phyloP scores from a whole-genome alignment of 164 flowering plant species.

The Vitis rotundifolia region DNA sequence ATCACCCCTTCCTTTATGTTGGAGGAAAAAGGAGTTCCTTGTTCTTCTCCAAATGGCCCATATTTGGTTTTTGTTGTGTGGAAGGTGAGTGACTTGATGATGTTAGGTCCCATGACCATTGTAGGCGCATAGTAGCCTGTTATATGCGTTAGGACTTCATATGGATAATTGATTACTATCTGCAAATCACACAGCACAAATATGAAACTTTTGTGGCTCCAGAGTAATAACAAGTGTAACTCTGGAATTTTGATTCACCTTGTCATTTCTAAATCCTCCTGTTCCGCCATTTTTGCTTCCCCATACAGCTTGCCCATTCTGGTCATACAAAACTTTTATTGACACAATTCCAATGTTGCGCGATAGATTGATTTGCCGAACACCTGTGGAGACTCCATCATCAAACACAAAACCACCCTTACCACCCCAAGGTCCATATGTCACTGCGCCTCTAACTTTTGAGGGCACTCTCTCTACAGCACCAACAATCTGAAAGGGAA shows the following conservation, averaged over 20 bases:
- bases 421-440: conserved; percentile 91
- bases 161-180: conserved; percentile 73
- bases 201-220: neutral
- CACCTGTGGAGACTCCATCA: conserved; percentile 65
- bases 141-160: conserved; percentile 66
- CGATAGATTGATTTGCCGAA: conserved; percentile 60
- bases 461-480: conserved; percentile 21
- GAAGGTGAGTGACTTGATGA: conserved; percentile 72
- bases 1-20: conserved; percentile 50
- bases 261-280: conserved; percentile 55
- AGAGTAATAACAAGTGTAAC: neutral
- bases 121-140: conserved; percentile 63
- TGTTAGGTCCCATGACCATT: conserved; percentile 68
- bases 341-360: conserved; percentile 60
- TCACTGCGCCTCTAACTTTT: conserved; percentile 29
- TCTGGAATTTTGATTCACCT: conserved; percentile 34
- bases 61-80: conserved; percentile 66
- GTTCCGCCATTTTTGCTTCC: conserved; percentile 77
- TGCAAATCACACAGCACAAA: conserved; percentile 23
- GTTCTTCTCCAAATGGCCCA: conserved; percentile 84
- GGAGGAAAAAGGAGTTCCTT: conserved; percentile 59
- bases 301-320: conserved; percentile 54
- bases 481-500: conserved; percentile 10
- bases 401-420: conserved; percentile 68
- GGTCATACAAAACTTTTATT: conserved; percentile 65